phyloP scores from a whole-genome alignment of 2,329 filamentous ascomycete species.

The Aspergillus caelatus region DNA sequence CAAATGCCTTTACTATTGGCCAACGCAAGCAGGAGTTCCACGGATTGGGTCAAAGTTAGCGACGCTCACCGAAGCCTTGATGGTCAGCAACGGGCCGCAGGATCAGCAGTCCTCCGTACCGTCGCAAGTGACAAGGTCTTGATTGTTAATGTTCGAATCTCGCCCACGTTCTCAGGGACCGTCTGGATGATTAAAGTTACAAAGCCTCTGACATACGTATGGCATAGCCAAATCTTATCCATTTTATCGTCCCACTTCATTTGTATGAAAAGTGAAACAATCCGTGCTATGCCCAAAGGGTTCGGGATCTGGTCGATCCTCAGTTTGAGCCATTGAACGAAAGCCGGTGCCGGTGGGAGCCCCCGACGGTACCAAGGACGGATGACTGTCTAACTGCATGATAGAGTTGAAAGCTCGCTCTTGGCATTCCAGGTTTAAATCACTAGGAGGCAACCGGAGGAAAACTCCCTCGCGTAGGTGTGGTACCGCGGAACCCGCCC shows the following conservation, averaged over 20 bases:
- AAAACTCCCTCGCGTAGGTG: background rate
- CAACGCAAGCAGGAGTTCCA: background rate
- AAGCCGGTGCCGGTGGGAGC: background rate
- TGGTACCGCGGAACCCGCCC: background rate
- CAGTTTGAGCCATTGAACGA: background rate
- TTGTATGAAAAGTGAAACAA: background rate
- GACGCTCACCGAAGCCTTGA: constrained; percentile 1
- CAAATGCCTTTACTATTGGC: background rate
- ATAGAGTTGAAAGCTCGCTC: background rate
- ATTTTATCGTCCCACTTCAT: background rate
- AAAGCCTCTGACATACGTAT: background rate
- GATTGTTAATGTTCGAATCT: constrained; percentile 2
- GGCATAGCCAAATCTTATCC: background rate
- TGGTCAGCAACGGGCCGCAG: constrained; percentile 9
- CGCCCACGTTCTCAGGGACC: background rate
- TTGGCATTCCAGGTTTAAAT: background rate
- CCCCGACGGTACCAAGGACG: background rate
- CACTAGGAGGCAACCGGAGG: background rate
- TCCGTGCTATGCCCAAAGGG: background rate
- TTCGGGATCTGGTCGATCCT: background rate
- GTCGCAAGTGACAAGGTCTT: background rate
- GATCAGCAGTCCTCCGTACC: background rate
- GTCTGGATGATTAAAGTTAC: background rate
- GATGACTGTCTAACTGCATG: background rate
- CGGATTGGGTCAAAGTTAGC: background rate